These are phyloP conservation scores for Diaporthe caulivora DNA, from an alignment of 2,329 filamentous ascomycete genomes.

Conservation along the genomic window DNA sequence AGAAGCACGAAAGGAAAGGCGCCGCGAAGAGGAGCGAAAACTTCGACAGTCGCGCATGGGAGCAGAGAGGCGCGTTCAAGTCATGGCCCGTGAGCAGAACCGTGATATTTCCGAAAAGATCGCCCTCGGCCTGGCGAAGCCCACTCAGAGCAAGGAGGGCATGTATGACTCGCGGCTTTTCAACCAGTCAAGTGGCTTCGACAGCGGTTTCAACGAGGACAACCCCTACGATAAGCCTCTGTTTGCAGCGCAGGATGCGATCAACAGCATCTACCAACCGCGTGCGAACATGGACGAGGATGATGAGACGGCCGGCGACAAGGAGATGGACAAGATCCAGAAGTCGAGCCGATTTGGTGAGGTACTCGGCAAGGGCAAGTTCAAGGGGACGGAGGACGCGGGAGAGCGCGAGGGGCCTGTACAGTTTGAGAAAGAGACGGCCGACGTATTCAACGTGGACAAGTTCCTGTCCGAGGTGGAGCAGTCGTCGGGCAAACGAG, in stretches of 20 bases:
- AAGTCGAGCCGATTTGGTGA: slow-evolving; percentile 87
- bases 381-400: slow-evolving; percentile 86
- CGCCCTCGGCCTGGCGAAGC: slow-evolving; percentile 92
- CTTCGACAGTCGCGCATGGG: slow-evolving; percentile 96
- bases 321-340: slow-evolving; percentile 88
- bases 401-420: slow-evolving; percentile 93
- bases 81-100: slow-evolving; percentile 94
- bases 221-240: slow-evolving; percentile 97
- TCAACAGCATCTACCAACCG: slow-evolving; percentile 93
- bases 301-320: slow-evolving; percentile 83
- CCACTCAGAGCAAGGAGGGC: slow-evolving; percentile 88
- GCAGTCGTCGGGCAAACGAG: slow-evolving; percentile 74
- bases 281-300: slow-evolving; percentile 80
- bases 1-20: slow-evolving; percentile 80
- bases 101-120: slow-evolving; percentile 98
- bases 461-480: slow-evolving; percentile 88
- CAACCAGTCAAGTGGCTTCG: slow-evolving; percentile 92
- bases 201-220: slow-evolving; percentile 95
- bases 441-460: slow-evolving; percentile 93
- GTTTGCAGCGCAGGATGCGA: slow-evolving; percentile 94
- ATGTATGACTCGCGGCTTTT: slow-evolving; percentile 99
- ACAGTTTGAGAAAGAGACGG: slow-evolving; percentile 90
- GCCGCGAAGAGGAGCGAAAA: slow-evolving; percentile 88
- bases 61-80: slow-evolving; percentile 88
- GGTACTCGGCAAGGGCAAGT: slow-evolving; percentile 88